Evolutionary conservation across 2,329 filamentous ascomycete species (phyloP).

Genomic region (Raffaelea albimanens): DNA sequence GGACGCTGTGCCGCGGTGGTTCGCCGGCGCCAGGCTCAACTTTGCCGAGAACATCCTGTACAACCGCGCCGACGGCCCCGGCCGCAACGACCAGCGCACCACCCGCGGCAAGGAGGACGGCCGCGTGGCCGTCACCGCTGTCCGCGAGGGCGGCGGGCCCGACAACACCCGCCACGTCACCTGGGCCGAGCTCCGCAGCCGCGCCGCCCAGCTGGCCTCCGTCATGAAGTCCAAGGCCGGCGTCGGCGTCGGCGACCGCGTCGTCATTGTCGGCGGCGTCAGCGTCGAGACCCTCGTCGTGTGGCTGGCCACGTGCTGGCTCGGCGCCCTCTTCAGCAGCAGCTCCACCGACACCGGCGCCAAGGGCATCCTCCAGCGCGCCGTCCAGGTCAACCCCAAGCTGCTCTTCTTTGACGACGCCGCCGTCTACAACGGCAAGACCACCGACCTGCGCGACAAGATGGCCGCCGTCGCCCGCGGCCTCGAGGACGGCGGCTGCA

Average conservation of each 20-base stretch:
- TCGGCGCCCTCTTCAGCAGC: slow-evolving; percentile 68
- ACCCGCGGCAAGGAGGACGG: slow-evolving; percentile 59
- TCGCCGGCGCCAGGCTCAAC: slow-evolving; percentile 63
- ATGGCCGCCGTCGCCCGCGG: slow-evolving; percentile 58
- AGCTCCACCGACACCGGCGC: slow-evolving; percentile 78
- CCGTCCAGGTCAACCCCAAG: slow-evolving; percentile 65
- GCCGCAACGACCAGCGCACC: slow-evolving; percentile 27
- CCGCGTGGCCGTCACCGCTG: slow-evolving; percentile 62
- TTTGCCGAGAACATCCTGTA: slow-evolving; percentile 76
- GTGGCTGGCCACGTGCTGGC: slow-evolving; percentile 57
- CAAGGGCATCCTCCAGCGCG: slow-evolving; percentile 64
- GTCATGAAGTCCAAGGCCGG: slow-evolving; percentile 55
- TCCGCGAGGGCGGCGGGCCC: slow-evolving; percentile 51
- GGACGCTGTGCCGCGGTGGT: slow-evolving; percentile 67
- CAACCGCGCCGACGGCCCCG: slow-evolving; percentile 31
- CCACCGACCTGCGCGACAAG: slow-evolving; percentile 60
- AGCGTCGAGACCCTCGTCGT: slow-evolving; percentile 64
- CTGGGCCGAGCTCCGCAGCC: slow-evolving; percentile 55
- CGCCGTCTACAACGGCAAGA: slow-evolving; percentile 71
- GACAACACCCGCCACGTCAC: slow-evolving; percentile 47
- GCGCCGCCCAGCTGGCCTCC: slow-evolving; percentile 50
- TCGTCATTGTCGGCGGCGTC: slow-evolving; percentile 68
- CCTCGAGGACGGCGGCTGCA: slow-evolving; percentile 41
- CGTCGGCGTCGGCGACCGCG: slow-evolving; percentile 60
- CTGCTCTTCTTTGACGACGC: slow-evolving; percentile 79